phyloP scores from a whole-genome alignment of 2,329 filamentous ascomycete genomes.

The Fusarium metavorans region DNA sequence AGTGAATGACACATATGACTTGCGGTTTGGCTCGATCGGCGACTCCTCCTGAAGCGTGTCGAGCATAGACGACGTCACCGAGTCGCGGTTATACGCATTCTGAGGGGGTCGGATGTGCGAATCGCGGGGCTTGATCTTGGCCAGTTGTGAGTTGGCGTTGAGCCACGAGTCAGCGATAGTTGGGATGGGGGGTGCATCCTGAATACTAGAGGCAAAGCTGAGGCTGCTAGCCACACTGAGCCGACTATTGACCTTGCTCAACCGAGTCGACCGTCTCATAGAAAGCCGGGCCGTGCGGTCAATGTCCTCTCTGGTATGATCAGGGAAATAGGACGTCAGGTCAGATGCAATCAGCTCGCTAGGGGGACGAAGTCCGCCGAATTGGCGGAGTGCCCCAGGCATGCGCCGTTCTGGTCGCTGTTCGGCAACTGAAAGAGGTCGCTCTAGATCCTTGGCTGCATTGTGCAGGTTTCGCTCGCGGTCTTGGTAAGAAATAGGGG shows the following conservation, averaged over 20 bases:
- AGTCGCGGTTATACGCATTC: constrained; percentile 76
- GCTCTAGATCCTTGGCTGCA: constrained; percentile 68
- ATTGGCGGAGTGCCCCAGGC: constrained; percentile 74
- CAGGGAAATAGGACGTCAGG: constrained; percentile 95
- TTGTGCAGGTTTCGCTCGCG: constrained; percentile 75
- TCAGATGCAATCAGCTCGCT: constrained; percentile 98
- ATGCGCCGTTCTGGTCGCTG: constrained; percentile 60
- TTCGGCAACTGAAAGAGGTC: constrained; percentile 63
- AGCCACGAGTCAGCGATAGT: constrained; percentile 97
- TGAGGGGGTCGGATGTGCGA: constrained; percentile 61
- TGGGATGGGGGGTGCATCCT: constrained; percentile 93
- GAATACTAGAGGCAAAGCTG: constrained; percentile 91
- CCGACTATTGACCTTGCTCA: constrained; percentile 93
- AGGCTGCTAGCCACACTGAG: constrained; percentile 94
- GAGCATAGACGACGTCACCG: constrained; percentile 87
- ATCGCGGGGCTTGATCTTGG: constrained; percentile 56
- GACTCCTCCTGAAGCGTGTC: constrained; percentile 94
- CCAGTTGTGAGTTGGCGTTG: constrained; percentile 57
- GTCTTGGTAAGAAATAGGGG: constrained; percentile 80
- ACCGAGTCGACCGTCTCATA: constrained; percentile 86
- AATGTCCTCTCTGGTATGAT: constrained; percentile 93
- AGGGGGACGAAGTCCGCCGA: constrained; percentile 91
- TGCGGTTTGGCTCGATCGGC: constrained; percentile 85
- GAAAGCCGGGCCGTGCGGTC: constrained; percentile 95
- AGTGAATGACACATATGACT: constrained; percentile 93